Evolutionary conservation across 1,284 basidiomycete species (phyloP).

Genomic region (Anthracocystis setariae): DNA sequence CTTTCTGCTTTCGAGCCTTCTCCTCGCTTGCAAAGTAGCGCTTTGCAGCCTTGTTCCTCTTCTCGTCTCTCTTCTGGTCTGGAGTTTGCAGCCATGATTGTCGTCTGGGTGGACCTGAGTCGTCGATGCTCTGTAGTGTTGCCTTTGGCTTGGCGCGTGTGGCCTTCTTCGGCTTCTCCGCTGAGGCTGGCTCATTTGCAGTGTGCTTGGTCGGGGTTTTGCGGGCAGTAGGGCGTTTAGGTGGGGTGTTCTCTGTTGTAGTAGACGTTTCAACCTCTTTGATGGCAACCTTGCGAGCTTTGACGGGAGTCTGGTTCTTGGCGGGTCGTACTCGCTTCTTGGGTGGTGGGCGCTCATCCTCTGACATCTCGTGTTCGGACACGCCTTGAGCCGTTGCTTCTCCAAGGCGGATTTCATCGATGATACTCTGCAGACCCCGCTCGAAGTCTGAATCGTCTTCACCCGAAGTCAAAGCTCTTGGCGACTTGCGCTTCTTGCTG

Average conservation of each 20-base stretch:
- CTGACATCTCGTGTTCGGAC: slow-evolving; percentile 5
- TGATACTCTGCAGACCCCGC: slow-evolving; percentile 14
- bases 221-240: slow-evolving; percentile 8
- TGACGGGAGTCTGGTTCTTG: slow-evolving; percentile 7
- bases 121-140: not conserved
- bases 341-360: slow-evolving; percentile 27
- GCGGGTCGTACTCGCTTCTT: slow-evolving; percentile 16
- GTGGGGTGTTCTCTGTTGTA: slow-evolving; percentile 5
- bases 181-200: not conserved
- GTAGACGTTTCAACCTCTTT: slow-evolving; percentile 4
- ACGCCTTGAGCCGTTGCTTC: not conserved
- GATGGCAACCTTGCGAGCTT: not conserved
- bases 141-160: not conserved
- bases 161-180: slow-evolving; percentile 2
- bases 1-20: slow-evolving; percentile 3
- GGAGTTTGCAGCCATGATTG: slow-evolving; percentile 2
- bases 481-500: slow-evolving; percentile 22
- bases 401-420: slow-evolving; percentile 8
- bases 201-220: not conserved
- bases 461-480: not conserved
- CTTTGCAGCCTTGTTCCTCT: slow-evolving; percentile 11
- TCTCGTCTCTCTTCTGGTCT: slow-evolving; percentile 20
- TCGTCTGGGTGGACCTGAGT: not conserved
- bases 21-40: slow-evolving; percentile 28
- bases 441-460: slow-evolving; percentile 8